Evolutionary conservation across 495 filamentous ascomycete species (phyloP).

Genomic region (Neurospora discreta): DNA sequence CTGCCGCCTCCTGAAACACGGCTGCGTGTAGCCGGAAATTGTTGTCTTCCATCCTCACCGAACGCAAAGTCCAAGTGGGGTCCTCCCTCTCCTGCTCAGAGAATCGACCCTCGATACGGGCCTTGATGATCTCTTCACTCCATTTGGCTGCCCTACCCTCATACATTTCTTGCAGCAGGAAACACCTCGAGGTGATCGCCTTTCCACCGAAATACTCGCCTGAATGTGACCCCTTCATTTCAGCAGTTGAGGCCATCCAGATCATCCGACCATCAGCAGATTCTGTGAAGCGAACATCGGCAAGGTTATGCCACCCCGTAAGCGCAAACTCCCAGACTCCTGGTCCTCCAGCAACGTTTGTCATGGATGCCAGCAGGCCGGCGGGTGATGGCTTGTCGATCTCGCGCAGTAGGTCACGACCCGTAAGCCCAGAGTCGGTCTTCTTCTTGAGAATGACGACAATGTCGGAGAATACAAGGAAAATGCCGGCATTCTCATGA

Average conservation of each 20-base stretch:
- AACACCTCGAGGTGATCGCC: conserved; percentile 44
- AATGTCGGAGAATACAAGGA: conserved; percentile 77
- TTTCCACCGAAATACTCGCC: conserved; percentile 38
- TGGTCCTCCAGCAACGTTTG: conserved; percentile 39
- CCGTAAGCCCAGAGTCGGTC: conserved; percentile 48
- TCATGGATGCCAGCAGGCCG: conserved; percentile 43
- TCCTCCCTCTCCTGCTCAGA: conserved; percentile 68
- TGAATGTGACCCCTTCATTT: conserved; percentile 40
- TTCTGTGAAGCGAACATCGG: conserved; percentile 63
- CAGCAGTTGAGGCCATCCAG: conserved; percentile 55
- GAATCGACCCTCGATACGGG: conserved; percentile 75
- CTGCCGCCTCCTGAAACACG: conserved; percentile 58
- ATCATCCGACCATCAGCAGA: conserved; percentile 59
- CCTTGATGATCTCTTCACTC: conserved; percentile 78
- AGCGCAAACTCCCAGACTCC: conserved; percentile 59
- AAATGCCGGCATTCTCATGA: conserved; percentile 48
- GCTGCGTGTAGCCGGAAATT: conserved; percentile 60
- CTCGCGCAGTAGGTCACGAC: conserved; percentile 70
- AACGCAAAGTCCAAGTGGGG: conserved; percentile 66
- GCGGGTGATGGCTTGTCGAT: conserved; percentile 61
- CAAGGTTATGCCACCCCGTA: conserved; percentile 57
- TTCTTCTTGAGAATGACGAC: conserved; percentile 65
- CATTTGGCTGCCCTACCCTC: conserved; percentile 67
- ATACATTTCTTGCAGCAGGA: conserved; percentile 61
- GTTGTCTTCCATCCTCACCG: conserved; percentile 45